Base-by-base conservation (phyloP, 2,329 filamentous ascomycete species). In the Apiospora koreana region DNA sequence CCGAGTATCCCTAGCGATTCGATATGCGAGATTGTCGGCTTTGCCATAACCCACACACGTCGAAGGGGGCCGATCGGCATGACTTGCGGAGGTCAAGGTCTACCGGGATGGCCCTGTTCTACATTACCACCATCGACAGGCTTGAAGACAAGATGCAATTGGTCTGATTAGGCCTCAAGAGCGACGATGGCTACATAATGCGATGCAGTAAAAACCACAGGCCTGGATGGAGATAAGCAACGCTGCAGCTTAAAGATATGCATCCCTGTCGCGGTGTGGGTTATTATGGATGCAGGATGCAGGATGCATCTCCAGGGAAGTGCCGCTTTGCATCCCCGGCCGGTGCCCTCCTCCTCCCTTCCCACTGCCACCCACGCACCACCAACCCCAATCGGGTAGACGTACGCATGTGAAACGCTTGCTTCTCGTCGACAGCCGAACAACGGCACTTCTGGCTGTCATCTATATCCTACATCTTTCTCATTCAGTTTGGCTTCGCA, bases 31-130 rank as follows among this genome's bases (percentile, higher is more conserved):
- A 58, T 58, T 58, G 50, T 21, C 18, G 50, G 50, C 50, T 58
- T 16, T 58, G 28, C 50, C 28, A 58, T 35, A 35, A n/a, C 50
- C 50, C 28, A 8, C 28, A 35, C n/a, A 31, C 31, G 54, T n/a
- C 9, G 31, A 62, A 38, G 54, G 54, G 54, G 54, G 54, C 35
- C 54, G 18, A 12, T 18, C 18, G 21, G 31, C 54, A 62, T 62
- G 54, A 31, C 31, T 38, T 62, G 54, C 54, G 54, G 54, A 62
- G 54, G 54, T n/a, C 28, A 62, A 62, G 54, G 31, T 38, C 54
- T 62, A 9, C 54, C 28, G 54, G 31, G 54, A 38, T 62, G 54
- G 54, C 28, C 54, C 54, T 62, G 54, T 35, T 35, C 18, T 46
- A 62, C 28, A 62, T 62, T 54, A 35, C 31, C 21, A 31, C 16